Conservation (phyloP, 1,284 basidiomycete species). For the Apiotrichum gamsii region DNA sequence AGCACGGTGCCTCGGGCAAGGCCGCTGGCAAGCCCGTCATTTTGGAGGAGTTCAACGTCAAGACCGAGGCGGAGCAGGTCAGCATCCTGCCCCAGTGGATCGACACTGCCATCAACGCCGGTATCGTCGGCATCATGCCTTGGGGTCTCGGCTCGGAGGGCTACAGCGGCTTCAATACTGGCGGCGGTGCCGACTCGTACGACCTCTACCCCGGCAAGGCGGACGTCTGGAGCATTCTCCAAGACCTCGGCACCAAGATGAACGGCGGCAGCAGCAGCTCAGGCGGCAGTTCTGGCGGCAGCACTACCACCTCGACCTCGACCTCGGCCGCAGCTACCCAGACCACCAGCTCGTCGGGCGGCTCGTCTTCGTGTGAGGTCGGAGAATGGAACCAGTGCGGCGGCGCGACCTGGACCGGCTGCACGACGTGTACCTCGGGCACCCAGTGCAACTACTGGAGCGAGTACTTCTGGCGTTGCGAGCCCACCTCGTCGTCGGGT, state of each 20-base stretch:
- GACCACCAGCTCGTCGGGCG: too few species aligned
- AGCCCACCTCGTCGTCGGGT: too few species aligned
- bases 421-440: background rate
- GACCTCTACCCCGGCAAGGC: constrained; percentile 1
- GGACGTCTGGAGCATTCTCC: background rate
- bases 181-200: background rate
- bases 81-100: constrained; percentile 4
- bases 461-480: too few species aligned
- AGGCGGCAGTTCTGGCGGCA: too few species aligned
- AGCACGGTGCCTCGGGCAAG: background rate
- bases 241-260: too few species aligned
- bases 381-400: background rate
- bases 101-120: constrained; percentile 1
- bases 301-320: too few species aligned
- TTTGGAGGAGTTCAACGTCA: constrained; percentile 7
- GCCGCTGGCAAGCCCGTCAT: constrained; percentile 10
- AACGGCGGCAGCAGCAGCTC: too few species aligned
- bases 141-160: constrained; percentile 3
- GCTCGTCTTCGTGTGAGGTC: too few species aligned
- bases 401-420: background rate
- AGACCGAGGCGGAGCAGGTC: background rate
- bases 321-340: too few species aligned
- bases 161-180: background rate
- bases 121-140: constrained; percentile 3
- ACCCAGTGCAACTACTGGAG: background rate